phyloP scores from a whole-genome alignment of 345 rosid species.

The Heritiera fomes region DNA sequence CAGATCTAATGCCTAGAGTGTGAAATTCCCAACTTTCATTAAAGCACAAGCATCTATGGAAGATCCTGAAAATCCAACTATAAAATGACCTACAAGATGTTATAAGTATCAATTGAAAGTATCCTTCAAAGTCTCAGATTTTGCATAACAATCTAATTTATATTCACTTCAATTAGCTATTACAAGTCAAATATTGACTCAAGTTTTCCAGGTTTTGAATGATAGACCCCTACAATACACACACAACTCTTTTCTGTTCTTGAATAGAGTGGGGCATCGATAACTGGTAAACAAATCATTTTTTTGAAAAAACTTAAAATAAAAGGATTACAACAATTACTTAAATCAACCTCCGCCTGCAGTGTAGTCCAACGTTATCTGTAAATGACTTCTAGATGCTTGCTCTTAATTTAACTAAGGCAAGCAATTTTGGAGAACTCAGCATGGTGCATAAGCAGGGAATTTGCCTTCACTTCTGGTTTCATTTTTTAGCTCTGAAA shows the following conservation, averaged over 20 bases:
- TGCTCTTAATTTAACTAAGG: conserved; percentile 51
- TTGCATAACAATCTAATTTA: neutral
- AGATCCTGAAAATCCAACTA: neutral
- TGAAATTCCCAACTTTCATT: neutral
- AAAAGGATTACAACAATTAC: neutral
- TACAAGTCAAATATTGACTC: neutral
- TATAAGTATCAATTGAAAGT: neutral
- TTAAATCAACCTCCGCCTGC: conserved; percentile 44
- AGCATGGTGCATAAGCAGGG: conserved; percentile 40
- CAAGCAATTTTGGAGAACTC: conserved; percentile 68
- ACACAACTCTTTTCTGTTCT: neutral
- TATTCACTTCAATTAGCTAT: neutral
- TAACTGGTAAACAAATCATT: neutral
- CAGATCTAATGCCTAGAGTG: neutral
- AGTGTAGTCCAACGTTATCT: conserved; percentile 57
- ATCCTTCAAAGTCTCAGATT: neutral
- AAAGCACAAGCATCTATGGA: neutral
- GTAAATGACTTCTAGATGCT: conserved; percentile 43
- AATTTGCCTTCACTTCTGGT: conserved; percentile 35
- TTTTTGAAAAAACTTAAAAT: neutral
- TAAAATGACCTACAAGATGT: neutral
- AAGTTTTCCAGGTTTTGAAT: neutral
- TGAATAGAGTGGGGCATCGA: neutral
- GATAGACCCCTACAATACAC: neutral
- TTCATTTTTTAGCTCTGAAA: conserved; percentile 29